Conservation (phyloP, 1,139 yeast genomes). For the Pichia sp. region DNA sequence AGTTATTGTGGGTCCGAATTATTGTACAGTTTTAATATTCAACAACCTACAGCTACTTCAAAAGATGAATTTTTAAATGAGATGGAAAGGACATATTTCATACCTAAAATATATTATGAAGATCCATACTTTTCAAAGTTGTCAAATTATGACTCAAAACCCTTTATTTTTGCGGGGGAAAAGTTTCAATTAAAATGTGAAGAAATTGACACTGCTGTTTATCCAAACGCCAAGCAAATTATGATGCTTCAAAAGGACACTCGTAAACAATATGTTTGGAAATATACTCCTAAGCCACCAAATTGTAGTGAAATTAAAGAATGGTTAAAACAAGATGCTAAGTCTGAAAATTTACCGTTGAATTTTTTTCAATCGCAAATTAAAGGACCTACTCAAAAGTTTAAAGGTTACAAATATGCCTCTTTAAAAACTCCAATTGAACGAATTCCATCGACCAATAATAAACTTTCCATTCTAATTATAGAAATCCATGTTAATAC, state of each 20-base stretch:
- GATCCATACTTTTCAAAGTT: constrained; percentile 60
- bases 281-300: constrained; percentile 38
- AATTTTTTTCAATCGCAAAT: constrained; percentile 42
- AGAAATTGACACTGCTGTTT: constrained; percentile 19
- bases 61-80: constrained; percentile 19
- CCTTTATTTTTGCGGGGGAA: constrained; percentile 63
- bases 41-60: constrained; percentile 23
- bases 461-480: constrained; percentile 48
- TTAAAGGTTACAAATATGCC: constrained; percentile 29
- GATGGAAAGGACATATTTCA: constrained; percentile 31
- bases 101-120: constrained; percentile 46
- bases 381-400: constrained; percentile 38
- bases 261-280: constrained; percentile 29
- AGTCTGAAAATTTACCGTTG: constrained; percentile 5
- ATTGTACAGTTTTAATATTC: constrained; percentile 4
- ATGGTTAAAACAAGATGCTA: constrained; percentile 23
- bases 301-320: constrained; percentile 29
- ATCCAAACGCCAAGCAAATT: background rate
- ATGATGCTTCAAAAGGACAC: background rate
- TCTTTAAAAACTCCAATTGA: constrained; percentile 37
- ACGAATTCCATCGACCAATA: constrained; percentile 21
- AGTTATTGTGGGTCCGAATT: too few species aligned
- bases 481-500: constrained; percentile 66
- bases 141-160: constrained; percentile 45
- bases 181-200: constrained; percentile 39